A percentile compares a stretch with the other conserved stretches of the same genome.
These are phyloP conservation scores for Earliella scabrosa DNA, from an alignment of 1,284 basidiomycete species.

Conservation along the genomic window DNA sequence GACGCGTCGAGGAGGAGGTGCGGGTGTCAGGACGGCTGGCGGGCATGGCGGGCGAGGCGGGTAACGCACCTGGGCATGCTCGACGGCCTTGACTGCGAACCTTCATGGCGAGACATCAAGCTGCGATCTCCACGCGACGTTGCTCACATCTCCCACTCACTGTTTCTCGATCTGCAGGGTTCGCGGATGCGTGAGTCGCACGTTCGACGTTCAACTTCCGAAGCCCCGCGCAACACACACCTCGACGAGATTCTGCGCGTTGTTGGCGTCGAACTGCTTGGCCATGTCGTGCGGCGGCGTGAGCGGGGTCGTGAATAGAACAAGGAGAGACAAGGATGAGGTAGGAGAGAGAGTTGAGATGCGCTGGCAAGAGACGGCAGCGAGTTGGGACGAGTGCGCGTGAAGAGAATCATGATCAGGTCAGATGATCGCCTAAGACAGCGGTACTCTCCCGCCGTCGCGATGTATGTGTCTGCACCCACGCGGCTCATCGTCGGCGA, in stretches of 20 bases:
- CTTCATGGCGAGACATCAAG: slow-evolving; percentile 31
- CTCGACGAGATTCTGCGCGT: slow-evolving; percentile 88
- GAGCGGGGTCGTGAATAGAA: slow-evolving; percentile 1
- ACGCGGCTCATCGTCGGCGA: slow-evolving; percentile 19
- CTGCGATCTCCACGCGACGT: not conserved
- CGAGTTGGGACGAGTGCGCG: slow-evolving; percentile 7
- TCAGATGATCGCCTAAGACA: slow-evolving; percentile 21
- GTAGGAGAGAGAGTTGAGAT: not conserved
- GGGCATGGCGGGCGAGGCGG: not conserved
- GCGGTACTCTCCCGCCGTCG: slow-evolving; percentile 17
- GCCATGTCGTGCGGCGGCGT: slow-evolving; percentile 43
- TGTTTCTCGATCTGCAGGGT: slow-evolving; percentile 91
- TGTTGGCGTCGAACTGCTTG: slow-evolving; percentile 78
- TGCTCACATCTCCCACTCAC: slow-evolving; percentile 47
- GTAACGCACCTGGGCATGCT: slow-evolving; percentile 82
- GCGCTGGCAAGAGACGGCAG: slow-evolving; percentile 20
- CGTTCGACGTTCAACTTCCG: not conserved
- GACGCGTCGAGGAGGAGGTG: not conserved
- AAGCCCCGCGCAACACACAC: too few species aligned
- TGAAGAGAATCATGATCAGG: slow-evolving; percentile 19
- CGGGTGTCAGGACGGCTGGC: not conserved
- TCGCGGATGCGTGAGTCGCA: not conserved
- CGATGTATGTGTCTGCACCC: not conserved
- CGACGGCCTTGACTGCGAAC: slow-evolving; percentile 96
- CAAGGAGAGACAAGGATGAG: not conserved